Evolutionary conservation across 768 basidiomycete genomes (phyloP).

Genomic region (Rhizopogon vesiculosus): DNA sequence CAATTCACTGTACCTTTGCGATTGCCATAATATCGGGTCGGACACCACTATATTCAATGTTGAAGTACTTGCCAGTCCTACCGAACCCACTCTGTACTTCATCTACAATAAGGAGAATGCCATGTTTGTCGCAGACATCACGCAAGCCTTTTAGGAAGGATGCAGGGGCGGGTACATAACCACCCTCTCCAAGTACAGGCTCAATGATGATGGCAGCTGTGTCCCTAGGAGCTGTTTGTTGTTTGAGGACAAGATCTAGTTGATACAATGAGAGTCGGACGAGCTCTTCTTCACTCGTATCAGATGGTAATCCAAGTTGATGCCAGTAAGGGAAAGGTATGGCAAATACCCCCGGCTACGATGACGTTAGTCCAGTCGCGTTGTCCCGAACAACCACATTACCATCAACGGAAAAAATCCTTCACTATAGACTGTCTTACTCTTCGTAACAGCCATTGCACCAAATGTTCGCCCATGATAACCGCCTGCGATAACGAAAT

Average conservation of each 20-base stretch:
- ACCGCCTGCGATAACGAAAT: constrained; percentile 38
- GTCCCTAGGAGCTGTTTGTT: constrained; percentile 79
- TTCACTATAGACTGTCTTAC: constrained; percentile 87
- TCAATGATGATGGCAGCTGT: constrained; percentile 94
- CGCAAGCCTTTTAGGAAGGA: constrained; percentile 79
- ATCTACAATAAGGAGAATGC: constrained; percentile 79
- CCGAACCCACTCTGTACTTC: constrained; percentile 92
- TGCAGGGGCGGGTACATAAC: constrained; percentile 85
- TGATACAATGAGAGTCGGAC: constrained; percentile 69
- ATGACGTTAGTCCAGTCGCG: background rate
- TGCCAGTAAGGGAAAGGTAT: constrained; percentile 95
- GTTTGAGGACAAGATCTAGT: constrained; percentile 70
- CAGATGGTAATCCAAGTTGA: constrained; percentile 56
- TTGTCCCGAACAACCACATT: constrained; percentile 12
- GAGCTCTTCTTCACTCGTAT: constrained; percentile 53
- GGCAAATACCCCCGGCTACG: constrained; percentile 76
- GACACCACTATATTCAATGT: constrained; percentile 80
- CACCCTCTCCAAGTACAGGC: constrained; percentile 93
- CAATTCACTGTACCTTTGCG: constrained; percentile 60
- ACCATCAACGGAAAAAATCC: constrained; percentile 84
- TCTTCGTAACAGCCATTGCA: constrained; percentile 89
- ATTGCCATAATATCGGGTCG: constrained; percentile 84
- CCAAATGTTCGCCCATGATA: constrained; percentile 95
- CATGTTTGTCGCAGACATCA: constrained; percentile 81
- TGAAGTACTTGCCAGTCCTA: constrained; percentile 78